Evolutionary conservation across 2,329 filamentous ascomycete species (phyloP).

Genomic region (Aureobasidium sp.): DNA sequence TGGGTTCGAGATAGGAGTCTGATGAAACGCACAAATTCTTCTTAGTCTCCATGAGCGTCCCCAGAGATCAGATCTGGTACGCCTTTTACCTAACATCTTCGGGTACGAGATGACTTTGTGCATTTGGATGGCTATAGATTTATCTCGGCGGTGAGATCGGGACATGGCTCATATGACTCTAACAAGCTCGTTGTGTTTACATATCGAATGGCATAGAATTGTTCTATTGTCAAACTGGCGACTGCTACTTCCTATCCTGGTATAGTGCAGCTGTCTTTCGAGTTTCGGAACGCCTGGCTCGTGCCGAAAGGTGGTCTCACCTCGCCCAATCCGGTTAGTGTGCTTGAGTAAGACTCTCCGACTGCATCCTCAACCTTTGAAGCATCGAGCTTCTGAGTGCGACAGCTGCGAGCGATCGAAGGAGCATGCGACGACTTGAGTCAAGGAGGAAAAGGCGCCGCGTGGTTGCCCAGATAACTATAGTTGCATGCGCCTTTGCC

Average conservation of each 20-base stretch:
- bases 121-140: background rate
- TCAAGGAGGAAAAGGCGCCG: background rate
- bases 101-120: background rate
- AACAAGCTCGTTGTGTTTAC: background rate
- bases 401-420: background rate
- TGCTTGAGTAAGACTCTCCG: background rate
- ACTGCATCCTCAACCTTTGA: background rate
- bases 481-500: background rate
- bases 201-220: background rate
- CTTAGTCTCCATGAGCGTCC: too few relatives aligned
- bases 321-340: background rate
- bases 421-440: background rate
- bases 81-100: background rate
- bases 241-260: background rate
- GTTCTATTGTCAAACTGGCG: background rate
- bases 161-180: too few relatives aligned
- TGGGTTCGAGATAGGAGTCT: too few relatives aligned
- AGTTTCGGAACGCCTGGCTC: background rate
- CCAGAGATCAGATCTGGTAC: too few relatives aligned
- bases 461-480: background rate
- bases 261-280: slow-evolving; percentile 4
- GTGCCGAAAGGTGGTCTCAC: background rate
- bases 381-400: background rate
- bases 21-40: too few relatives aligned
- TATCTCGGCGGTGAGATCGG: background rate